These are phyloP conservation scores for Avena insularis DNA, from an alignment of 176 grass and related monocot species.

Conservation along the genomic window DNA sequence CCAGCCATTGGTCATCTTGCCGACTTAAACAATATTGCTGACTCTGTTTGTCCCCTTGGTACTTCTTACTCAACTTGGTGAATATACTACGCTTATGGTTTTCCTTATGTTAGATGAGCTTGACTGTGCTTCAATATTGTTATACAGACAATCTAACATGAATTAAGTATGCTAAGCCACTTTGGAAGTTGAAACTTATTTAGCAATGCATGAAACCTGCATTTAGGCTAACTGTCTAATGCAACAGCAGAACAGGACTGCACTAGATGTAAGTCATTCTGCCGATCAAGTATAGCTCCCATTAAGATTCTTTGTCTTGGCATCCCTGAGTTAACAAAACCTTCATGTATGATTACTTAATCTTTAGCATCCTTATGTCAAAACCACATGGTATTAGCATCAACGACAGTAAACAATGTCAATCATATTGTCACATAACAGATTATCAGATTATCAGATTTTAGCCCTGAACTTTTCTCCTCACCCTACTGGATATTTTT, in stretches of 20 bases:
- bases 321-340: conserved; percentile 1
- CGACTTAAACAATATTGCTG: conserved; percentile 17
- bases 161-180: neutral
- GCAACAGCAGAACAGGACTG: conserved; percentile 20
- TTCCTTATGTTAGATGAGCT: neutral
- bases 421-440: neutral
- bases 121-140: neutral
- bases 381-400: conserved; percentile 12
- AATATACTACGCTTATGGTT: neutral
- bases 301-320: conserved; percentile 11
- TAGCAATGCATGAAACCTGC: conserved; percentile 32
- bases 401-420: conserved; percentile 19
- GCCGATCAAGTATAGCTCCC: conserved; percentile 24
- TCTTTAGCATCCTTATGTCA: conserved; percentile 5
- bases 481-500: neutral
- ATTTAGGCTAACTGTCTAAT: conserved; percentile 21
- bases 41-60: neutral
- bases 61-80: conserved; percentile 20
- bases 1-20: conserved; percentile 16
- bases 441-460: neutral
- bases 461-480: neutral
- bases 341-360: conserved; percentile 11
- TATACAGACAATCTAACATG: neutral
- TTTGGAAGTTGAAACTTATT: neutral
- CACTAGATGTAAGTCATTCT: conserved; percentile 10